These are phyloP conservation scores for Pichia sp. DNA, from an alignment of 1,139 yeast genomes.

Conservation along the genomic window DNA sequence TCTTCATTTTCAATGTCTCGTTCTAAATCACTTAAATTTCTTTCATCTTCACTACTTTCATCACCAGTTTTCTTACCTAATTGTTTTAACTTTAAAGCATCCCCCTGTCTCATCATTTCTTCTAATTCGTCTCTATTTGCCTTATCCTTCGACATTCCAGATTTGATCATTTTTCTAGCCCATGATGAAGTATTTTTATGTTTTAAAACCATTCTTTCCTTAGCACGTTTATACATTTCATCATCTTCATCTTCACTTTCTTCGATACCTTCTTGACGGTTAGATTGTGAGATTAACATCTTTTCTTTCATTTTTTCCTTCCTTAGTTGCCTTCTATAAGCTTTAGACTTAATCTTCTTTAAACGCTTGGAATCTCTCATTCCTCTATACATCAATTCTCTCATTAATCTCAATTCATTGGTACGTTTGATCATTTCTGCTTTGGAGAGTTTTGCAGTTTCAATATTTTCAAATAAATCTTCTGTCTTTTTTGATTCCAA, in stretches of 20 bases:
- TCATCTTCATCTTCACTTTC: conserved; percentile 46
- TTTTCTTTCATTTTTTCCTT: conserved; percentile 70
- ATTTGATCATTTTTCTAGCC: conserved; percentile 87
- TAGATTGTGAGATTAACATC: conserved; percentile 40
- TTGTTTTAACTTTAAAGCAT: conserved; percentile 64
- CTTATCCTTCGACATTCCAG: conserved; percentile 84
- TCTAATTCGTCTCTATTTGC: conserved; percentile 83
- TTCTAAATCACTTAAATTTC: conserved; percentile 46
- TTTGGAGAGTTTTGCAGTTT: conserved; percentile 70
- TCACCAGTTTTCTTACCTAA: conserved; percentile 50
- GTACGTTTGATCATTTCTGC: conserved; percentile 77
- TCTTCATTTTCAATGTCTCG: conserved; percentile 35
- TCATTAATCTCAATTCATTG: conserved; percentile 78
- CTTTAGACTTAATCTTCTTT: conserved; percentile 89
- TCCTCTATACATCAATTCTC: conserved; percentile 94
- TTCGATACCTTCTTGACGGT: conserved; percentile 42
- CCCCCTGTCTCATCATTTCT: conserved; percentile 88
- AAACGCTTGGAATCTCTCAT: conserved; percentile 85
- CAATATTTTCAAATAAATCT: conserved; percentile 80
- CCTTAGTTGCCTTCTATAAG: conserved; percentile 79
- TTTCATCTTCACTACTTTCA: conserved; percentile 43
- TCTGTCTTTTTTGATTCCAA: conserved; percentile 65
- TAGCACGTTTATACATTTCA: conserved; percentile 67
- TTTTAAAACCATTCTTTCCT: conserved; percentile 84
- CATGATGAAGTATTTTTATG: conserved; percentile 85